Conservation (phyloP, 176 grass and related monocot species). For the Oryza glaberrima region DNA sequence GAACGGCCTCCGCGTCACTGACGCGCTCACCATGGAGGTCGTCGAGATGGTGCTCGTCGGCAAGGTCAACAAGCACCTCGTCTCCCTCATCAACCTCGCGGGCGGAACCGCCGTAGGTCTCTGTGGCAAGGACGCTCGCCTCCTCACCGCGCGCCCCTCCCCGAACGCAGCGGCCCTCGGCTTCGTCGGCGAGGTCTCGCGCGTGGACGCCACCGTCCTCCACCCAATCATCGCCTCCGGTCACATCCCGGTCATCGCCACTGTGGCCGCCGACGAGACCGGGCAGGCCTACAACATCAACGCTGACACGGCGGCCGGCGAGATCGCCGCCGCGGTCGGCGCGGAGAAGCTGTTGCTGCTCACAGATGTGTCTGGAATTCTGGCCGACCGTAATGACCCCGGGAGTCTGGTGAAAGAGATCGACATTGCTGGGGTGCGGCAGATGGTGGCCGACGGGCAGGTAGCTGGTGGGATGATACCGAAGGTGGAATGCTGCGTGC, state of each 20-base stretch:
- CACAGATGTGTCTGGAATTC: conserved; percentile 68
- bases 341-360: conserved; percentile 72
- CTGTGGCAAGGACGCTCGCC: conserved; percentile 74
- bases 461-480: conserved; percentile 85
- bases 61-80: conserved; percentile 74
- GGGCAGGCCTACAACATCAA: conserved; percentile 76
- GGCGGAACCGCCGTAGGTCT: conserved; percentile 54
- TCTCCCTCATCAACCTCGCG: conserved; percentile 63
- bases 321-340: conserved; percentile 63
- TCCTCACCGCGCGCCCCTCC: conserved; percentile 65
- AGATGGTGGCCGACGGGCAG: conserved; percentile 65
- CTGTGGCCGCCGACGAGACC: conserved; percentile 63
- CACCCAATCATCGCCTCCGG: conserved; percentile 50
- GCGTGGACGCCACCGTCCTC: conserved; percentile 57
- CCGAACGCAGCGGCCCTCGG: conserved; percentile 54
- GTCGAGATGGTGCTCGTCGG: conserved; percentile 79
- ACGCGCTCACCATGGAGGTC: conserved; percentile 71
- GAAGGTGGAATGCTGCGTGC: conserved; percentile 69
- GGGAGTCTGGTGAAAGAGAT: conserved; percentile 72
- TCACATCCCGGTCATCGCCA: conserved; percentile 78
- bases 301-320: conserved; percentile 58
- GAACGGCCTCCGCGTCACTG: conserved; percentile 68
- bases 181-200: conserved; percentile 57
- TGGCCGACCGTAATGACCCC: conserved; percentile 63
- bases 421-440: conserved; percentile 51